These are phyloP conservation scores for Tetraselmis chui DNA, from an alignment of 139 green algal genomes.

Conservation along the genomic window DNA sequence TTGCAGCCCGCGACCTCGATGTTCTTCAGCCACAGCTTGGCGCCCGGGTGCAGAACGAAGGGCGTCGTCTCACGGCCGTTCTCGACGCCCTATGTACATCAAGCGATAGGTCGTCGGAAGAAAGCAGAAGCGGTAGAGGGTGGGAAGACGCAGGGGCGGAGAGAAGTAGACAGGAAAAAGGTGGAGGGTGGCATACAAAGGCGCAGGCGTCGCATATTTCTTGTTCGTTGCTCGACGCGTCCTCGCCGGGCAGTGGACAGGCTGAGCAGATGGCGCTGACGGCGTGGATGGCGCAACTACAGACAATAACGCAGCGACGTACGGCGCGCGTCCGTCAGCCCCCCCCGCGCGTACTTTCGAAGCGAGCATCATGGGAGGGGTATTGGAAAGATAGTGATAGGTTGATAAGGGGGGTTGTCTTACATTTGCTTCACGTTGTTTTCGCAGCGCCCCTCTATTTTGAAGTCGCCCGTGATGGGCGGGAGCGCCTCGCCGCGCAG, in stretches of 20 bases:
- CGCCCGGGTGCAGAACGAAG: not conserved
- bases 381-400: no score
- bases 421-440: not conserved
- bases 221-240: not conserved
- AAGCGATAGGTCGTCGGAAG: not conserved
- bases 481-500: not conserved
- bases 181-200: slow-evolving; percentile 44
- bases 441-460: not conserved
- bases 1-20: not conserved
- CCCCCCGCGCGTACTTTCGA: no score
- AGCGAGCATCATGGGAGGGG: no score
- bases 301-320: no score
- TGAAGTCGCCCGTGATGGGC: not conserved
- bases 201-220: slow-evolving; percentile 20
- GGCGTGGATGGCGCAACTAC: not conserved
- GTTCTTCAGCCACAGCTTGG: not conserved
- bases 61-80: not conserved
- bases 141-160: no score
- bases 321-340: no score
- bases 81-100: not conserved
- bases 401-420: no score
- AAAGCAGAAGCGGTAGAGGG: not conserved
- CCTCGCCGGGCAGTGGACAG: not conserved
- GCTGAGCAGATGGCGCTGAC: not conserved
- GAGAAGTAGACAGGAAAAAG: slow-evolving; percentile 71